Conservation (phyloP, 2,329 filamentous ascomycete genomes). For the Aspergillus sp. region DNA sequence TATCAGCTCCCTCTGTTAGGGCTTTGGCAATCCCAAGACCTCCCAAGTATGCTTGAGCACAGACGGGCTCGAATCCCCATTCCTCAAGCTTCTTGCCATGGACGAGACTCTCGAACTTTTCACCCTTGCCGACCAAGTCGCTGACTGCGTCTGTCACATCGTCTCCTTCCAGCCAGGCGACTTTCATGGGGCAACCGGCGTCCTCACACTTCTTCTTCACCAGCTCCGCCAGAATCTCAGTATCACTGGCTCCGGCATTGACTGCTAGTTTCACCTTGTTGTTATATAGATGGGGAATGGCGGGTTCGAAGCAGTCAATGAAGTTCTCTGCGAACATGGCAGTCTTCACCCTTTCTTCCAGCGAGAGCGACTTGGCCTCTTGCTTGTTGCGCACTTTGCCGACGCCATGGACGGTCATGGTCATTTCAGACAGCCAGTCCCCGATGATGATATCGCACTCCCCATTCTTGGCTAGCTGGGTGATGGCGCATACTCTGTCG, state of each 20-base stretch:
- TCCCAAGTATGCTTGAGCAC: constrained; percentile 8
- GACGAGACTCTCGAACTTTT: background rate
- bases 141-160: constrained; percentile 3
- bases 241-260: background rate
- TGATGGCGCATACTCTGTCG: background rate
- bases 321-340: constrained; percentile 2
- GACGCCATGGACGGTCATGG: constrained; percentile 8
- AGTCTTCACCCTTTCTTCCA: background rate
- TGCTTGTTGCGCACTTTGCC: background rate
- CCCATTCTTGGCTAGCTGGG: background rate
- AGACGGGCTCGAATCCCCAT: constrained; percentile 2
- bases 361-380: background rate
- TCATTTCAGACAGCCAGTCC: constrained; percentile 36
- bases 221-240: background rate
- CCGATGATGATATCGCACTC: constrained; percentile 22
- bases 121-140: background rate
- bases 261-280: background rate
- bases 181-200: constrained; percentile 5
- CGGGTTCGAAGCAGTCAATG: constrained; percentile 1
- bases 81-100: background rate
- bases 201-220: constrained; percentile 2
- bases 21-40: constrained; percentile 26
- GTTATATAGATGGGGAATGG: background rate
- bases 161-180: constrained; percentile 10
- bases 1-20: constrained; percentile 27